Conservation (phyloP, 2,329 filamentous ascomycete species). For the Pyricularia pennisetigena region DNA sequence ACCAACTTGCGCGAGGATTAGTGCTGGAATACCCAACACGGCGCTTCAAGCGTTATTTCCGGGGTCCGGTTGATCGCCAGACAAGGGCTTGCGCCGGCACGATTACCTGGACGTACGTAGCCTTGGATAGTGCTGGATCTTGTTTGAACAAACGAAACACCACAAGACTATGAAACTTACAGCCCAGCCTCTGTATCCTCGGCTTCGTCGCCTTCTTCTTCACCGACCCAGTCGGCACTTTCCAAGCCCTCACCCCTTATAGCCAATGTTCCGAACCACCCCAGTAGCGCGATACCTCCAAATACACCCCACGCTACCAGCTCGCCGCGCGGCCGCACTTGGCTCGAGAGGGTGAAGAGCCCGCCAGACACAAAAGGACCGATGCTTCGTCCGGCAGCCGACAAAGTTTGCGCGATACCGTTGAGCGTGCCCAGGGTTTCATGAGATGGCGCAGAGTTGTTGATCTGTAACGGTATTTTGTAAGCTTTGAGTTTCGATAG, state of each 20-base stretch:
- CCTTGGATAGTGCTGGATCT: background rate
- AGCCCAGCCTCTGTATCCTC: constrained; percentile 13
- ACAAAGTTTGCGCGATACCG: constrained; percentile 87
- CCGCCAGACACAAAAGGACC: constrained; percentile 84
- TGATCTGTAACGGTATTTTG: constrained; percentile 50
- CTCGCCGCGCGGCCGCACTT: constrained; percentile 71
- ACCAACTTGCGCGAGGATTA: background rate
- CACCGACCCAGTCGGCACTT: constrained; percentile 42
- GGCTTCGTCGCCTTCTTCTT: constrained; percentile 22
- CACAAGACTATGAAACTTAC: background rate
- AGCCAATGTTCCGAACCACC: constrained; percentile 70
- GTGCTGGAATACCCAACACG: too few species aligned
- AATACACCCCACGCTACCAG: constrained; percentile 81
- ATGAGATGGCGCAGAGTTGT: constrained; percentile 82
- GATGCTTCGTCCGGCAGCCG: constrained; percentile 77
- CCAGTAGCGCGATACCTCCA: constrained; percentile 69
- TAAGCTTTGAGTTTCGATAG: constrained; percentile 1
- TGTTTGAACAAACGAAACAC: constrained; percentile 15
- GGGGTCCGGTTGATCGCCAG: too few species aligned
- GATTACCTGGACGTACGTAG: background rate
- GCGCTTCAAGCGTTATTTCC: too few species aligned
- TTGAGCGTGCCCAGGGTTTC: constrained; percentile 83
- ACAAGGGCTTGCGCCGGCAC: background rate
- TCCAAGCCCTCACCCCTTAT: constrained; percentile 57
- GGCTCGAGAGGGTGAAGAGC: constrained; percentile 70